A percentile compares a stretch with the other conserved stretches of the same genome.
Evolutionary conservation across 2,329 filamentous ascomycete species (phyloP).

Genomic region (Neobulgaria alba): DNA sequence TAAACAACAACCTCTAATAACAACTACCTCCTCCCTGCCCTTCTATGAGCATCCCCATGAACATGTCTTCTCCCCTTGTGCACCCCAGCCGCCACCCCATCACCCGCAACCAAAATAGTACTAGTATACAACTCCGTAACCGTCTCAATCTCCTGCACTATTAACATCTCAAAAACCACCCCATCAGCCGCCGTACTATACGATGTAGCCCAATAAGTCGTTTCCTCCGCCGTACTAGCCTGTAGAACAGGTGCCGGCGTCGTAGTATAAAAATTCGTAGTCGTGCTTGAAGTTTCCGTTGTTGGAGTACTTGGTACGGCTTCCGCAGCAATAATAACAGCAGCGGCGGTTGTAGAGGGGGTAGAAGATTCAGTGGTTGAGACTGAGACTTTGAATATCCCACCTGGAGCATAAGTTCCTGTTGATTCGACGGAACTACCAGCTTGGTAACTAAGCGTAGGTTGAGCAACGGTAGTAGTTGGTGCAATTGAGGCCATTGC

Average conservation of each 20-base stretch:
- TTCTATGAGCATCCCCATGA: too few species aligned
- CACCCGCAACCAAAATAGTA: conserved; percentile 1
- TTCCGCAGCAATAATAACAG: background rate
- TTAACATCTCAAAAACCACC: conserved; percentile 47
- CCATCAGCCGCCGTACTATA: conserved; percentile 43
- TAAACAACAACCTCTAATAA: too few species aligned
- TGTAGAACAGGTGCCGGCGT: background rate
- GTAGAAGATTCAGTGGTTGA: conserved; percentile 1
- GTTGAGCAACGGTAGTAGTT: conserved; percentile 12
- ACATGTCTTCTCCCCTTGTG: too few species aligned
- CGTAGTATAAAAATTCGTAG: background rate
- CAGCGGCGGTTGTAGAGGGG: conserved; percentile 9
- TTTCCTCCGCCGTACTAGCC: background rate
- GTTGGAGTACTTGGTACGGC: background rate
- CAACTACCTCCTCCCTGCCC: too few species aligned
- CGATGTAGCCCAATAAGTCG: conserved; percentile 37
- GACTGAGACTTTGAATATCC: conserved; percentile 24
- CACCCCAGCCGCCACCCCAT: too few species aligned
- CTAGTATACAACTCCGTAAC: conserved; percentile 32
- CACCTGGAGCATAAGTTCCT: conserved; percentile 23
- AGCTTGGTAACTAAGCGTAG: conserved; percentile 25
- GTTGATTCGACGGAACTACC: conserved; percentile 15
- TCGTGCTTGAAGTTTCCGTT: background rate
- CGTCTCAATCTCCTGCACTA: conserved; percentile 46
- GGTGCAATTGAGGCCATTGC: conserved; percentile 7